Conservation (phyloP, 768 basidiomycete genomes). For the Suillus lakei region DNA sequence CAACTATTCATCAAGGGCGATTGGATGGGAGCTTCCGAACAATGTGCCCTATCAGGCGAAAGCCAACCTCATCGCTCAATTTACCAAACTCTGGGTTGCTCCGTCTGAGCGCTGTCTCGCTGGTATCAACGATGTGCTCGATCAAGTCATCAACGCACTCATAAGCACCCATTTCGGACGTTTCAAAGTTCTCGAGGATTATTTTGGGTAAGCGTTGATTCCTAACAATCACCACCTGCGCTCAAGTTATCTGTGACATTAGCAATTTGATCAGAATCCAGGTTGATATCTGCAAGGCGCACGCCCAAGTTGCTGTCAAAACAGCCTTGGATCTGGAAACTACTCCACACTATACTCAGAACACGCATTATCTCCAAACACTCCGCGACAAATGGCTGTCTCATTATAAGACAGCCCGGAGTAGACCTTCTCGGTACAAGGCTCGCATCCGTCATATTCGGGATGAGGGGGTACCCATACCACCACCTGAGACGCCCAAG, state of each 20-base stretch:
- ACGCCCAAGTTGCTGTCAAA: slow-evolving; percentile 30
- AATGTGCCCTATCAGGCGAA: slow-evolving; percentile 48
- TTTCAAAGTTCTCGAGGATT: slow-evolving; percentile 39
- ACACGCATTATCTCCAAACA: slow-evolving; percentile 24
- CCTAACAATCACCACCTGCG: background rate
- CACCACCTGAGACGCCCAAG: slow-evolving; percentile 54
- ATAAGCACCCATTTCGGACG: slow-evolving; percentile 44
- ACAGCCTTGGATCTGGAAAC: slow-evolving; percentile 44
- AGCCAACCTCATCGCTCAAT: slow-evolving; percentile 37
- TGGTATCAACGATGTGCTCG: slow-evolving; percentile 35
- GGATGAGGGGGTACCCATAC: slow-evolving; percentile 65
- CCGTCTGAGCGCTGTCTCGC: slow-evolving; percentile 42
- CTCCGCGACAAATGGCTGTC: slow-evolving; percentile 30
- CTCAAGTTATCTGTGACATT: background rate
- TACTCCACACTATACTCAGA: slow-evolving; percentile 44
- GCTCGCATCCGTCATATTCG: slow-evolving; percentile 29
- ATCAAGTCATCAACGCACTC: slow-evolving; percentile 31
- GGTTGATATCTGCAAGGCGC: slow-evolving; percentile 31
- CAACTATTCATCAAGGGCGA: slow-evolving; percentile 31
- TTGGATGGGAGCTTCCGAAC: slow-evolving; percentile 48
- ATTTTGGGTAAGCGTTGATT: slow-evolving; percentile 38
- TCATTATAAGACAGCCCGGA: slow-evolving; percentile 26
- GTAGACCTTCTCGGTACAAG: background rate
- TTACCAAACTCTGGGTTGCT: slow-evolving; percentile 40
- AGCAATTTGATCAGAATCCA: slow-evolving; percentile 35